Evolutionary conservation across 2,329 filamentous ascomycete species (phyloP), one percentile per base, ranked within the genome.

Genomic region (Cadophora malorum): DNA sequence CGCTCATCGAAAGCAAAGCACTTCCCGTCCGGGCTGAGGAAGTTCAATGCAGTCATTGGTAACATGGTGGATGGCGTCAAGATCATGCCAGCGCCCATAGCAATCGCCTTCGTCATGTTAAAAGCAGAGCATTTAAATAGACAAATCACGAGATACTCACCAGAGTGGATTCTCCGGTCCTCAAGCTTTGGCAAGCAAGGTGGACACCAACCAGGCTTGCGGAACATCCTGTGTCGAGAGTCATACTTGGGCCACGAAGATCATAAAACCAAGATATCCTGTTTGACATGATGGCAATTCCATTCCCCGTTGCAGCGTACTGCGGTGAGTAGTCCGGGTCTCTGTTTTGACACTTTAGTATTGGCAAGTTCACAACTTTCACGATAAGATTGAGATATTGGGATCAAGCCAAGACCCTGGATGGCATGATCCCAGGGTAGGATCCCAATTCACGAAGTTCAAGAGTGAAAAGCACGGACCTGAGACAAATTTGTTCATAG

Each of bases 171-270:
- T 67, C 65, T 7, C 59, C 59, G 16, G 33, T 67, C 21, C 65
- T 49, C 31, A 67, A n/a, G n/a, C 35, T 49, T 21, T 58, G 59
- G n/a, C 50, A 58, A n/a, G 65, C 65, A 12, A 63, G 50, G 28
- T 67, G 65, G 0, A 84, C 72, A 4, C 79, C 79, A 4, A 81
- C 78, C 25, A 84, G 65, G n/a, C 79, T 79, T 1, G 79, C 79
- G n/a, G 81, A 83, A 72, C 82, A 84, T 35, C 79, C 82, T 21
- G 82, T 83, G 59, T 84, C 81, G 9, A 84, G 77, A 0, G 81
- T 82, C 71, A 83, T 77, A 23, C 78, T 79, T 10, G 79, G 79
- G 4, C 80, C 80, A 0, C 74, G 74, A n/a, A 81, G 76, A 67
- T 82, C 78, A 71, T 79, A 81, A 64, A 78, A 79, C 59, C 63